These are phyloP conservation scores for Leptoxyphium fumago DNA, from an alignment of 2,329 filamentous ascomycete genomes.

Conservation along the genomic window DNA sequence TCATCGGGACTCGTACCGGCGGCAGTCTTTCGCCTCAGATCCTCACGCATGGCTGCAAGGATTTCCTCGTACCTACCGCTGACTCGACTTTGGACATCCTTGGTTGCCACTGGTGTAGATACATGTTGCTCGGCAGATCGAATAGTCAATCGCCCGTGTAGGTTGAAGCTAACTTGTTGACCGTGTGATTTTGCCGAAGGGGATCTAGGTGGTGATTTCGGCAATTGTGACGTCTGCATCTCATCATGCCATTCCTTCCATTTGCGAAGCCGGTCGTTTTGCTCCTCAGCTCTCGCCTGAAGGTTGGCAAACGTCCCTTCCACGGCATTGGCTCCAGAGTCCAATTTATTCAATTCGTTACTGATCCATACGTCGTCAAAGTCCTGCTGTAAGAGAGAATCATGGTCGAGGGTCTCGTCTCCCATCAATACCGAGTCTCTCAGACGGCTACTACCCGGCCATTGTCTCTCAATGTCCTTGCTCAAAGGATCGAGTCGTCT, in stretches of 20 bases:
- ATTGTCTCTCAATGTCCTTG: conserved; percentile 53
- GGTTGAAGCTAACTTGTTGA: neutral
- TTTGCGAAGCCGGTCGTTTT: conserved; percentile 52
- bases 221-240: conserved; percentile 8
- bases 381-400: conserved; percentile 48
- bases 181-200: neutral
- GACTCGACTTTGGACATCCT: neutral
- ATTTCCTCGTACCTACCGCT: conserved; percentile 17
- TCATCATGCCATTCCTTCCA: conserved; percentile 55
- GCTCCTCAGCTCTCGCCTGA: conserved; percentile 50
- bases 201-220: conserved; percentile 2
- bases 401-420: conserved; percentile 41
- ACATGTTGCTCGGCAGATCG: neutral
- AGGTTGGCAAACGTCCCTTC: conserved; percentile 53
- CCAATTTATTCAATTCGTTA: conserved; percentile 24
- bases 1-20: neutral
- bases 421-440: conserved; percentile 56
- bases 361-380: conserved; percentile 62
- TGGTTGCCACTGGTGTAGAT: neutral
- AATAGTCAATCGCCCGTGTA: neutral
- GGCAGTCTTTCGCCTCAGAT: conserved; percentile 11
- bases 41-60: conserved; percentile 21
- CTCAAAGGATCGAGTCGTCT: conserved; percentile 34
- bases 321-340: conserved; percentile 35
- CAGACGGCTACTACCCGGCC: conserved; percentile 66